Conservation (phyloP, 495 filamentous ascomycete species). For the Aspergillus hancockii region DNA sequence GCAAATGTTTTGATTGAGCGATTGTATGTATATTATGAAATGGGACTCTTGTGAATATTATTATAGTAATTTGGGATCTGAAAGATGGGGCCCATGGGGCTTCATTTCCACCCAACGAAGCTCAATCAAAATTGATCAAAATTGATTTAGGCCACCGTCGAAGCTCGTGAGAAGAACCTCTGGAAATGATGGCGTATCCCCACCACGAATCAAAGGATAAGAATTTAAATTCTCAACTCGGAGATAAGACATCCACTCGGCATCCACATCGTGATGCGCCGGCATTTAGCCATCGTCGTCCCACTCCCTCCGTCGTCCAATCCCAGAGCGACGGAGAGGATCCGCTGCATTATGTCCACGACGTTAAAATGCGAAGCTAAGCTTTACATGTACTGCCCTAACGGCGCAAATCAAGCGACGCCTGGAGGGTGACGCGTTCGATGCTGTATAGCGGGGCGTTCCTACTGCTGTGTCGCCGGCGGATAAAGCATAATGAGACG, state of each 20-base stretch:
- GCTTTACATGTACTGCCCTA: not conserved
- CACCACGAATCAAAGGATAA: not conserved
- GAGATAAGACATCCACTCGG: slow-evolving; percentile 12
- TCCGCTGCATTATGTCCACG: slow-evolving; percentile 1
- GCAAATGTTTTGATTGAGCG: not conserved
- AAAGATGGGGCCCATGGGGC: not conserved
- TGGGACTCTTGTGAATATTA: not conserved
- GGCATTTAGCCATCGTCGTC: not conserved
- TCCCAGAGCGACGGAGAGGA: not conserved
- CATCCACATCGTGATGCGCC: slow-evolving; percentile 1
- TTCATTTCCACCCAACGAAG: not conserved
- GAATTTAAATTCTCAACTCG: slow-evolving; percentile 3
- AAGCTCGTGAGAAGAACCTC: not conserved
- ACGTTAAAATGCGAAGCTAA: not conserved
- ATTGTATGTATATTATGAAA: slow-evolving; percentile 3
- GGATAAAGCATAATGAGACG: slow-evolving; percentile 3
- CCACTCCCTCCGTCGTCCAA: not conserved
- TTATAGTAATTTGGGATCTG: not conserved
- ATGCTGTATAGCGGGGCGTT: slow-evolving; percentile 7
- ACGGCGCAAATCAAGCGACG: not conserved
- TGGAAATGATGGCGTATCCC: not conserved
- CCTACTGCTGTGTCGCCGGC: not conserved
- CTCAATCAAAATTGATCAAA: not conserved
- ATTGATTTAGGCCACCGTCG: not conserved
- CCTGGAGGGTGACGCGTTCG: slow-evolving; percentile 9